Percentiles rank a stretch among this genome's conserved stretches.
Evolutionary conservation across 192 early-diverging fungal genomes (phyloP).

Genomic region (Tieghemiomyces parasiticus): DNA sequence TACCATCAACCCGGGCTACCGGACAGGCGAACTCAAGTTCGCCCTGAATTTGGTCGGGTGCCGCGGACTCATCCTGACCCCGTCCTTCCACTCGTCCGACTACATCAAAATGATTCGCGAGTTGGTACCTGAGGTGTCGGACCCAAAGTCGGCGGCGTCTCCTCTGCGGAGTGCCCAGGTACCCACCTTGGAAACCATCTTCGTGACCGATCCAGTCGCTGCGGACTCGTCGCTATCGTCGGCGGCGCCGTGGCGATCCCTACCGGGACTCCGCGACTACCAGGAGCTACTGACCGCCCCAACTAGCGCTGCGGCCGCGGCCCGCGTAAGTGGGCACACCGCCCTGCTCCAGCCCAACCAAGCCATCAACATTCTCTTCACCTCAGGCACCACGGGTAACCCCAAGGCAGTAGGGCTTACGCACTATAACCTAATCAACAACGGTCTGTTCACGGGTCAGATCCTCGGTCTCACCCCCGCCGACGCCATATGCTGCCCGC

Average conservation of each 20-base stretch:
- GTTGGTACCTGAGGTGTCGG: conserved; percentile 19
- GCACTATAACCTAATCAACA: conserved; percentile 33
- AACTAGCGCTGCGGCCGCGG: background rate
- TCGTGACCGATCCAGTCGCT: conserved; percentile 15
- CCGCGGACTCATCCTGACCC: conserved; percentile 22
- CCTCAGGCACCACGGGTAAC: conserved; percentile 32
- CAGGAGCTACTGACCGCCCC: background rate
- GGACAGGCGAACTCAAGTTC: conserved; percentile 22
- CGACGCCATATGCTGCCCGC: conserved; percentile 28
- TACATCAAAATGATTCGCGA: conserved; percentile 28
- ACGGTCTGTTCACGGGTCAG: conserved; percentile 24
- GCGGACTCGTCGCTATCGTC: background rate
- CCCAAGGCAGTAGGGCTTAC: conserved; percentile 27
- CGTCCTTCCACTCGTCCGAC: conserved; percentile 22
- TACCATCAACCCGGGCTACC: conserved; percentile 33
- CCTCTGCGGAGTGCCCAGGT: background rate
- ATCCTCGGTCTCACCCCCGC: conserved; percentile 20
- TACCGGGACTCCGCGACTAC: background rate
- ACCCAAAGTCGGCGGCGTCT: conserved; percentile 7
- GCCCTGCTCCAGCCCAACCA: conserved; percentile 13
- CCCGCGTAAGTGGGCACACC: no score
- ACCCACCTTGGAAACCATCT: conserved; percentile 3
- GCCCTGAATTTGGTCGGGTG: conserved; percentile 29
- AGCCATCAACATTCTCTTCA: conserved; percentile 34
- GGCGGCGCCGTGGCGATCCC: background rate